Evolutionary conservation across 345 rosid species (phyloP).

Genomic region (Lumnitzera littorea): DNA sequence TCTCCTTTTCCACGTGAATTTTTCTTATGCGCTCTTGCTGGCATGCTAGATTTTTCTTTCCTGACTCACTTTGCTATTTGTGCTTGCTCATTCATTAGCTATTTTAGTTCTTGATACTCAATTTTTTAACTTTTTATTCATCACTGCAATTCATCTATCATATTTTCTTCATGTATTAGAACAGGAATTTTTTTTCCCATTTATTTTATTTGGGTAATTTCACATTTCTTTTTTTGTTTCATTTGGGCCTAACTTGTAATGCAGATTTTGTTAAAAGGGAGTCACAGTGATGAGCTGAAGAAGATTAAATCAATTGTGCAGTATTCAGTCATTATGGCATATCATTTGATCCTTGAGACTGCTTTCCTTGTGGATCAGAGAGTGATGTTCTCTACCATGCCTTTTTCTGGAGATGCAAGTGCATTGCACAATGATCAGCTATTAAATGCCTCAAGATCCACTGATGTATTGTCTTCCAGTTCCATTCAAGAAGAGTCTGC

Average conservation of each 20-base stretch:
- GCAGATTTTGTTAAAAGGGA: slow-evolving; percentile 90
- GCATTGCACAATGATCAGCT: slow-evolving; percentile 15
- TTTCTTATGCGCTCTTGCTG: no score
- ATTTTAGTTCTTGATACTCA: no score
- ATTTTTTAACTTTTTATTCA: no score
- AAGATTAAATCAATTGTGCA: slow-evolving; percentile 77
- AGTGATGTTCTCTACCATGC: slow-evolving; percentile 71
- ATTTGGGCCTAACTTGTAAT: slow-evolving; percentile 1
- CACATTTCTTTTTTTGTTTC: neutral
- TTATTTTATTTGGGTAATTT: no score
- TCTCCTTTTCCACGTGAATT: no score
- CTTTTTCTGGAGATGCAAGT: slow-evolving; percentile 24
- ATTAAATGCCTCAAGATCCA: slow-evolving; percentile 20
- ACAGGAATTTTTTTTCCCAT: no score
- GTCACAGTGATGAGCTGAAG: slow-evolving; percentile 72
- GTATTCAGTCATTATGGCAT: slow-evolving; percentile 55
- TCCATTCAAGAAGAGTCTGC: slow-evolving; percentile 14
- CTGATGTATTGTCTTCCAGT: slow-evolving; percentile 16
- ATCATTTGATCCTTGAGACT: slow-evolving; percentile 89
- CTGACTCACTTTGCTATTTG: no score
- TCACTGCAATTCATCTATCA: no score
- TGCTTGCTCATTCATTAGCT: no score
- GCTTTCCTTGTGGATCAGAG: slow-evolving; percentile 75
- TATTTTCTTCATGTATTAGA: no score
- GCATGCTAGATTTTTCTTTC: no score